These are phyloP conservation scores for Rossbeevera mucosa DNA, from an alignment of 768 basidiomycete species.

Conservation along the genomic window DNA sequence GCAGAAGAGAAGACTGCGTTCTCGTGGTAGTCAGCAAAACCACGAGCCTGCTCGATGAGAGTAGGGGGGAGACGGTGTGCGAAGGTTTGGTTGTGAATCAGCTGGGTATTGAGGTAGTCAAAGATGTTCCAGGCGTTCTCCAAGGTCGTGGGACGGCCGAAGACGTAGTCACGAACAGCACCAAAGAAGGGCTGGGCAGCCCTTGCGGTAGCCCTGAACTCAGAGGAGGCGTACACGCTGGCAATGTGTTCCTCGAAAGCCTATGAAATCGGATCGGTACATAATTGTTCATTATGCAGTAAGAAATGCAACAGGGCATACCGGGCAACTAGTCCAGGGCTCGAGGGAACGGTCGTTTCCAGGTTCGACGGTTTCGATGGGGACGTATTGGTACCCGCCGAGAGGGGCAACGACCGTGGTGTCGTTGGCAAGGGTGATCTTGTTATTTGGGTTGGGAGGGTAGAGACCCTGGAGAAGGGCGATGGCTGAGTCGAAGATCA, in stretches of 20 bases:
- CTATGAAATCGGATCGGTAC: constrained; percentile 32
- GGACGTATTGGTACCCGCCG: constrained; percentile 82
- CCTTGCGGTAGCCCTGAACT: constrained; percentile 59
- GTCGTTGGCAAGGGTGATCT: constrained; percentile 74
- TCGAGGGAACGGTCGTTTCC: constrained; percentile 79
- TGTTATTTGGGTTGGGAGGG: constrained; percentile 72
- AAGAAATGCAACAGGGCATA: constrained; percentile 23
- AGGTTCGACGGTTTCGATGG: constrained; percentile 85
- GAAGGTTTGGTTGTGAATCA: constrained; percentile 79
- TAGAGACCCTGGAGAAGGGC: constrained; percentile 83
- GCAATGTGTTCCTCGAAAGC: constrained; percentile 62
- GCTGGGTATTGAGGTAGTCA: constrained; percentile 73
- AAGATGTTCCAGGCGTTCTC: constrained; percentile 77
- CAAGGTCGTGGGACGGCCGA: constrained; percentile 60
- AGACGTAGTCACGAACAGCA: constrained; percentile 63
- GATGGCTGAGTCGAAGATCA: constrained; percentile 82
- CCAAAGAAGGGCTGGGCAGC: constrained; percentile 63
- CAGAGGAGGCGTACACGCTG: constrained; percentile 54
- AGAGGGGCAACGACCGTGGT: constrained; percentile 68
- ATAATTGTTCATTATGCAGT: not conserved
- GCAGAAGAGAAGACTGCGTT: constrained; percentile 64
- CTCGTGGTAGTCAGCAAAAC: constrained; percentile 78
- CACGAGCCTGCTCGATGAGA: constrained; percentile 67
- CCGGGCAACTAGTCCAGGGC: constrained; percentile 67
- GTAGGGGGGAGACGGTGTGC: constrained; percentile 78